Evolutionary conservation across 257 asterid genomes (phyloP), one percentile per base, ranked within the genome.

Genomic region (Thymus mandschuricus): DNA sequence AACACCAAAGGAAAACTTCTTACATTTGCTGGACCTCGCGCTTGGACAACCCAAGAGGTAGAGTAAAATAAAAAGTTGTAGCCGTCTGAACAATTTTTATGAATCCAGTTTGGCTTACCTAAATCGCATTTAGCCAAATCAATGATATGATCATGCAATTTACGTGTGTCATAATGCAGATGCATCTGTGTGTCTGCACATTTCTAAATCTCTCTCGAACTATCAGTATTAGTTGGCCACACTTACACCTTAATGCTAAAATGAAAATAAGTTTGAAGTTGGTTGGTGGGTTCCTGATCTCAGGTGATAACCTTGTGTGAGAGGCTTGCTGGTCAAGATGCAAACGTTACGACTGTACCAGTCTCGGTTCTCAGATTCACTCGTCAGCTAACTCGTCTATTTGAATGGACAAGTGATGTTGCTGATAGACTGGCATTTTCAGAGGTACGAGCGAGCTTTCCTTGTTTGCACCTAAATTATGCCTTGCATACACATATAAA

Each of bases 1-100:
- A 94, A 71, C 55, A 74, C 89, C 73, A 89, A 85, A 1, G 96
- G 98, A 46, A 91, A 94, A 79, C 92, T 89, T 72, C 92, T 94
- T 52, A 94, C 96, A 4, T 94, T 94, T 81, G 91, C 99, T 34
- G 99, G 98, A 44, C 97, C 98, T 73, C 99, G 98, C 76, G 99
- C 99, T 35, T 94, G 99, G 99, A 94, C 98, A 57, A 89, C 97
- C 63, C 99, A 94, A 82, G 99, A 94, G 98, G 98, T 94, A 85
- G 79, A 67, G 62, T 62, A 41, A 9, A 21, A 21, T 21, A 21
- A 67, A 8, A 73, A 65, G 34, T 64, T 66, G 44, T 65, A 30
- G 50, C 58, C 33, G 1, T 10, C 33, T 48, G 27, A 3, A 31
- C 15, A 28, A 13, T 33, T 41, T 62, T 21, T 35, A 45, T 44